Conservation (phyloP, 805 yeast genomes). For the Yamadazyma kitorensis region DNA sequence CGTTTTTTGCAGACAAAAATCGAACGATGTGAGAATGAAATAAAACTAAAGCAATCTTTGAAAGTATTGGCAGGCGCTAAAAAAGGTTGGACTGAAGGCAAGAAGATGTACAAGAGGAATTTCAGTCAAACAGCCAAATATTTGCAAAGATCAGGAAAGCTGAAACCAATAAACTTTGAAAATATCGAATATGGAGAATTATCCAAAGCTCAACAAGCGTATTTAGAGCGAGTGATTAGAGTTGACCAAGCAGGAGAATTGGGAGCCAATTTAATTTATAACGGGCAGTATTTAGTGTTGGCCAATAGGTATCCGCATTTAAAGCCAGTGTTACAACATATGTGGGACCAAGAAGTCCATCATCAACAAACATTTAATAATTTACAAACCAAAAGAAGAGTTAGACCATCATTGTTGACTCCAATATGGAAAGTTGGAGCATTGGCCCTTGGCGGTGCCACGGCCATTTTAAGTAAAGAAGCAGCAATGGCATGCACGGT, state of each 20-base stretch:
- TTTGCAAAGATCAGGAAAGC: too few relatives aligned
- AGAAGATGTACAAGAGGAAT: constrained; percentile 7
- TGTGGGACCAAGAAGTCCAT: constrained; percentile 98
- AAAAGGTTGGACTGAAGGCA: too few relatives aligned
- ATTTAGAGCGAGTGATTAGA: constrained; percentile 69
- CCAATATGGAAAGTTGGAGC: constrained; percentile 96
- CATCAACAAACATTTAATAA: constrained; percentile 84
- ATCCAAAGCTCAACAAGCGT: constrained; percentile 62
- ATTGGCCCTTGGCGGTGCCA: constrained; percentile 76
- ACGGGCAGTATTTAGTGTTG: constrained; percentile 82
- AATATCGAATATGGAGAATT: constrained; percentile 35
- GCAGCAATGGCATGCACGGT: constrained; percentile 99
- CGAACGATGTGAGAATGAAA: too few relatives aligned
- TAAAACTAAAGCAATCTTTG: too few relatives aligned
- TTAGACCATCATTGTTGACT: constrained; percentile 86
- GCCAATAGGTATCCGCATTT: constrained; percentile 68
- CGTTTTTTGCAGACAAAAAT: too few relatives aligned
- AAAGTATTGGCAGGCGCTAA: too few relatives aligned
- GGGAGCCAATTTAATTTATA: constrained; percentile 91
- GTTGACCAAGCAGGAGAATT: constrained; percentile 99
- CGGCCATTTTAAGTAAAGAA: constrained; percentile 84
- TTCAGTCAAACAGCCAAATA: constrained; percentile 3
- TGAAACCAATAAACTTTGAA: constrained; percentile 5
- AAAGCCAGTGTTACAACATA: constrained; percentile 79
- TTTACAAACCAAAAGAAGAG: constrained; percentile 72